A percentile compares a stretch with the other conserved stretches of the same genome.
phyloP scores from a whole-genome alignment of 2,329 filamentous ascomycete genomes.

The Onygena corvina region DNA sequence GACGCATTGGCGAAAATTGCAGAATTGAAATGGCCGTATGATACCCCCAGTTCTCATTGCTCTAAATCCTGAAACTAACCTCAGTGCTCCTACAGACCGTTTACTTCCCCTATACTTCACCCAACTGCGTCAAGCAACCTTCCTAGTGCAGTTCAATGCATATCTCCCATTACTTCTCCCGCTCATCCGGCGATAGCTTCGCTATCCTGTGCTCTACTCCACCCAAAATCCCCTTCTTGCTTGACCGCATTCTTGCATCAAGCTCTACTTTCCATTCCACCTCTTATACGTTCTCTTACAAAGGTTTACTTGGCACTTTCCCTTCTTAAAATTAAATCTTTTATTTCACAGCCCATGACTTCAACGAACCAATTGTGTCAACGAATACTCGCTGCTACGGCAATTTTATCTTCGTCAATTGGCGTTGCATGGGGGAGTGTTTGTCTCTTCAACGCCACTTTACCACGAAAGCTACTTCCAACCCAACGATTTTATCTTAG shows the following conservation, averaged over 20 bases:
- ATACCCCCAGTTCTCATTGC: slow-evolving; percentile 17
- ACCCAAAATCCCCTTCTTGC: slow-evolving; percentile 80
- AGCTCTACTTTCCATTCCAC: slow-evolving; percentile 72
- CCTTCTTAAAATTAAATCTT: slow-evolving; percentile 53
- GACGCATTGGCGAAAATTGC: slow-evolving; percentile 75
- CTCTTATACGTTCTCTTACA: slow-evolving; percentile 58
- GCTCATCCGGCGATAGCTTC: slow-evolving; percentile 78
- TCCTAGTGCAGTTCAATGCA: slow-evolving; percentile 53
- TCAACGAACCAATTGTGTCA: slow-evolving; percentile 55
- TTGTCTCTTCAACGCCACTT: slow-evolving; percentile 71
- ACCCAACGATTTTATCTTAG: slow-evolving; percentile 83
- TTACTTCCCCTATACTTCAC: slow-evolving; percentile 76
- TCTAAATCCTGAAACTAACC: slow-evolving; percentile 12
- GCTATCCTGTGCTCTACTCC: slow-evolving; percentile 78
- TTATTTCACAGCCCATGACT: slow-evolving; percentile 57
- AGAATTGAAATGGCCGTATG: slow-evolving; percentile 68
- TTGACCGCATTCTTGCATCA: slow-evolving; percentile 76
- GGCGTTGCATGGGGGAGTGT: slow-evolving; percentile 79
- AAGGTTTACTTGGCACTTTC: slow-evolving; percentile 56
- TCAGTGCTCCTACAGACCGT: slow-evolving; percentile 43
- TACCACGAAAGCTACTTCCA: slow-evolving; percentile 62
- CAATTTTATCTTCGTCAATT: slow-evolving; percentile 71
- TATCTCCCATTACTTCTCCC: slow-evolving; percentile 66
- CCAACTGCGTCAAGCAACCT: slow-evolving; percentile 48
- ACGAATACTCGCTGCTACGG: slow-evolving; percentile 58